Conservation (phyloP, 176 grass and related monocot genomes). For the Eragrostis nindensis region DNA sequence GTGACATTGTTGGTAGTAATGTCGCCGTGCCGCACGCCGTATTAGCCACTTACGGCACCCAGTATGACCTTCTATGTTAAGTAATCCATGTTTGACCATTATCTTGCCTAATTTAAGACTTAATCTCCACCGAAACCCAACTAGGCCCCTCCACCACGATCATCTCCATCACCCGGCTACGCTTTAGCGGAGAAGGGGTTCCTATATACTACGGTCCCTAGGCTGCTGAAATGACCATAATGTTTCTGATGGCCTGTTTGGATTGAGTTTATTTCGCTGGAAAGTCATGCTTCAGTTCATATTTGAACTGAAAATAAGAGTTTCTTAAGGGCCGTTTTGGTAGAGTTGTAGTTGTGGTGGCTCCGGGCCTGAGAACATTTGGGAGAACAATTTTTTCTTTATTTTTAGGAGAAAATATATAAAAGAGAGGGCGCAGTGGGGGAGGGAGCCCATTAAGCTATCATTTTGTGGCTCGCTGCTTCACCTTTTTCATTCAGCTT, state of each 20-base stretch:
- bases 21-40: background rate
- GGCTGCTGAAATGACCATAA: background rate
- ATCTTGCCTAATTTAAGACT: constrained; percentile 43
- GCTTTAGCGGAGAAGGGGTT: background rate
- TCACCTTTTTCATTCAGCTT: no score
- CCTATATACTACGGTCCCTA: background rate
- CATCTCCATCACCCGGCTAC: background rate
- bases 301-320: background rate
- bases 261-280: background rate
- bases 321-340: no score
- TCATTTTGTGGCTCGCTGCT: no score
- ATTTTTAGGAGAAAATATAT: no score
- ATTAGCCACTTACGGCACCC: background rate
- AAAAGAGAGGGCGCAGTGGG: no score
- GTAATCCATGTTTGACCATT: constrained; percentile 29
- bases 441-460: no score
- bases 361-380: no score
- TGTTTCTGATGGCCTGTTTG: background rate
- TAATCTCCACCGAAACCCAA: constrained; percentile 36
- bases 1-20: background rate
- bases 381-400: no score
- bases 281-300: background rate
- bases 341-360: no score
- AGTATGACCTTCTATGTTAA: background rate
- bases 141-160: background rate